A percentile compares a stretch with the other conserved stretches of the same genome.
Conservation (phyloP, 2,329 filamentous ascomycete species). For the Trichoderma sp. region DNA sequence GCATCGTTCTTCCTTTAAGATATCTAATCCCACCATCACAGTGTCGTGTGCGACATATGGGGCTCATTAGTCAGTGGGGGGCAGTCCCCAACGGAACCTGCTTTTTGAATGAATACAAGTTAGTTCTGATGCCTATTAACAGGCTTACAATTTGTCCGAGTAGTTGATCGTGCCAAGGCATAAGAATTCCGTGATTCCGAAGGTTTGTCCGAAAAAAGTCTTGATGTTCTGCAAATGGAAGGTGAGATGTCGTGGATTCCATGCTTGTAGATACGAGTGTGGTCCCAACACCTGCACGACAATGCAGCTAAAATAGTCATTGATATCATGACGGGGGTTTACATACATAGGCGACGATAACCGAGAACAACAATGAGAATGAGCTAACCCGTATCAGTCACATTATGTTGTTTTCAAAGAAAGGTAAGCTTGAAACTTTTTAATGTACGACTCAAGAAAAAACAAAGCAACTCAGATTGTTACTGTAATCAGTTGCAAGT, state of each 20-base stretch:
- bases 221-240: background rate
- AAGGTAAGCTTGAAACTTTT: background rate
- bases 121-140: background rate
- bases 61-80: background rate
- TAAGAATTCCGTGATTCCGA: background rate
- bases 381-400: background rate
- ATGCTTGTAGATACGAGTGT: background rate
- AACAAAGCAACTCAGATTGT: background rate
- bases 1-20: slow-evolving; percentile 3
- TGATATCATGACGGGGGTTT: background rate
- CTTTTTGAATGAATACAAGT: background rate
- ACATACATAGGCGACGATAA: background rate
- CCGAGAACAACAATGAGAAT: background rate
- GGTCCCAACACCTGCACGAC: background rate
- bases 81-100: background rate
- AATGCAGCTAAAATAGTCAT: background rate
- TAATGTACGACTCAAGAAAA: background rate
- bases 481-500: background rate
- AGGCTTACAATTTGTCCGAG: background rate
- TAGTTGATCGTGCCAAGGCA: background rate
- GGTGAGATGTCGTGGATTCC: background rate
- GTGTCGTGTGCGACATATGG: no score
- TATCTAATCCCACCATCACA: background rate
- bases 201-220: background rate
- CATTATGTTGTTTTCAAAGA: background rate